phyloP scores from a whole-genome alignment of 805 yeast genomes.

The Diddensiella santjacobensis region DNA sequence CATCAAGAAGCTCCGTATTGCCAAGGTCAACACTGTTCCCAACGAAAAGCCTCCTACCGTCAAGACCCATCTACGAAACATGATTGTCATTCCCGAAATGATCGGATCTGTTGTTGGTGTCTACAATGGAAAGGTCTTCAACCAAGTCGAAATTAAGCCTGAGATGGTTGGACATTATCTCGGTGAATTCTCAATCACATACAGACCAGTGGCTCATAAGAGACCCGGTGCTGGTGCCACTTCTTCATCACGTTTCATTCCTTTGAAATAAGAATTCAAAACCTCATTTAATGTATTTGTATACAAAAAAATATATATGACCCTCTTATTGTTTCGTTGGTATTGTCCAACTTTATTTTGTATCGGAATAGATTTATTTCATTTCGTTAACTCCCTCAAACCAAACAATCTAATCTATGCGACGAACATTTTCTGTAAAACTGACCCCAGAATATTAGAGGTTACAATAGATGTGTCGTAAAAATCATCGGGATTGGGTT shows the following conservation, averaged over 20 bases:
- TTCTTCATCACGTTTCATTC: slow-evolving; percentile 74
- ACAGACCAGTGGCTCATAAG: slow-evolving; percentile 99
- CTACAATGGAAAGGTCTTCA: slow-evolving; percentile 99
- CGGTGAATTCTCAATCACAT: slow-evolving; percentile 99
- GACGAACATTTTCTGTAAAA: no score
- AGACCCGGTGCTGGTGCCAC: slow-evolving; percentile 72
- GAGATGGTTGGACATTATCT: slow-evolving; percentile 99
- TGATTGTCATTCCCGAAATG: slow-evolving; percentile 99
- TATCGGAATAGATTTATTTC: no score
- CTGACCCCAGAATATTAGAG: no score
- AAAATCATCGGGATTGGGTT: no score
- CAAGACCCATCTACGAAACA: slow-evolving; percentile 99
- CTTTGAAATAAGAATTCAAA: slow-evolving; percentile 47
- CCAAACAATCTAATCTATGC: no score
- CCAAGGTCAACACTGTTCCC: slow-evolving; percentile 69
- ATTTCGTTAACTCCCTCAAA: no score
- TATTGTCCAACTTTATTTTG: no score
- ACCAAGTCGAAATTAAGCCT: slow-evolving; percentile 97
- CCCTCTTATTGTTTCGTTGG: neutral
- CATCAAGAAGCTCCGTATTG: slow-evolving; percentile 96
- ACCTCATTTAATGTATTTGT: slow-evolving; percentile 1
- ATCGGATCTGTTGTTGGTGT: slow-evolving; percentile 98
- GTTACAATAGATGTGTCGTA: no score
- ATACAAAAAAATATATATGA: neutral
- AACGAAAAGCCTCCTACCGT: slow-evolving; percentile 97